Evolutionary conservation across 148 eudicot genomes (phyloP).

Genomic region (Amaranthus hypochondriacus): DNA sequence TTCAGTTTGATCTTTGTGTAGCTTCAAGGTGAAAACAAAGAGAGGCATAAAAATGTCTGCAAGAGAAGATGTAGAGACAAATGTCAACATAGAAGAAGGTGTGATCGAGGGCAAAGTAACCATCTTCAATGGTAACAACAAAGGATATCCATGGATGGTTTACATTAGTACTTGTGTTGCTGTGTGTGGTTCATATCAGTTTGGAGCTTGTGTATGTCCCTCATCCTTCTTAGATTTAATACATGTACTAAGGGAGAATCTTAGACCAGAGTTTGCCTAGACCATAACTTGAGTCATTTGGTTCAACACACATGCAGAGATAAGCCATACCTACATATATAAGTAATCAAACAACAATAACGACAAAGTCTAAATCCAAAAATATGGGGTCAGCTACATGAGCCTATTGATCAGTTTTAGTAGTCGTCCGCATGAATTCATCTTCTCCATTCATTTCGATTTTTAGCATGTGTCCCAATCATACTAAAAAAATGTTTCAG

Average conservation of each 20-base stretch:
- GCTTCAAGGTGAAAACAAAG: neutral
- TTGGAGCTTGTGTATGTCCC: conserved; percentile 69
- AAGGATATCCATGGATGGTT: conserved; percentile 65
- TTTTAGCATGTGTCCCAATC: no score
- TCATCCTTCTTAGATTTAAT: neutral
- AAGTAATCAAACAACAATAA: no score
- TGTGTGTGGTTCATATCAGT: conserved; percentile 82
- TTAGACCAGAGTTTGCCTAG: no score
- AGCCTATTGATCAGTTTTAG: no score
- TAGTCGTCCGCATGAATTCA: no score
- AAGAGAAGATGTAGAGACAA: conserved; percentile 35
- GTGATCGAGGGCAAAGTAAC: conserved; percentile 21
- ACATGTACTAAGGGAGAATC: no score
- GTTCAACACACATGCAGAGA: no score
- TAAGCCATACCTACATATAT: no score
- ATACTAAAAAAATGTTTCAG: conserved; percentile 26
- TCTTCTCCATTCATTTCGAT: no score
- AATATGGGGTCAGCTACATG: no score
- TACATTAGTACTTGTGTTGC: conserved; percentile 76
- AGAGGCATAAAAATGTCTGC: conserved; percentile 25
- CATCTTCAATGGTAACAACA: conserved; percentile 11
- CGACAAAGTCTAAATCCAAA: no score
- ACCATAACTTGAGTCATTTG: no score
- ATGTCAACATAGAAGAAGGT: neutral
- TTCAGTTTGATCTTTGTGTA: neutral